Conservation (phyloP, 805 yeast genomes). For the Saturnispora kantuleensis region DNA sequence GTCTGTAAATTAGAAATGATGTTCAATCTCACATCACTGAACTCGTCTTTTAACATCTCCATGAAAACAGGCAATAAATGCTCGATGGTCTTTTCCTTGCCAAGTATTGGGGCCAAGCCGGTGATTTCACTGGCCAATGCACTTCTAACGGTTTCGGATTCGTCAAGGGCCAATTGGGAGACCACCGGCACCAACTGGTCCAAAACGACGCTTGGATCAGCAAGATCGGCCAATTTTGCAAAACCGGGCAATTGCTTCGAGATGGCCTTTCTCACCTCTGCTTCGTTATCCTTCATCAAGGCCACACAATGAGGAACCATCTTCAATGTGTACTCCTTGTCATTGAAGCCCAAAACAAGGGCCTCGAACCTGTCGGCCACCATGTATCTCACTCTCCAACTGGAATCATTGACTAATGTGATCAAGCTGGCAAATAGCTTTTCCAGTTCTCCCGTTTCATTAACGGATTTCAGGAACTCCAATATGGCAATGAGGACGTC, state of each 20-base stretch:
- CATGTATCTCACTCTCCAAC: slow-evolving; percentile 98
- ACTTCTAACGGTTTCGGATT: slow-evolving; percentile 86
- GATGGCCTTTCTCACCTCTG: slow-evolving; percentile 92
- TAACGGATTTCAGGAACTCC: slow-evolving; percentile 49
- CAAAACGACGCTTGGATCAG: slow-evolving; percentile 41
- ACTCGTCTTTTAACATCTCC: slow-evolving; percentile 92
- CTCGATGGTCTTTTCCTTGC: slow-evolving; percentile 75
- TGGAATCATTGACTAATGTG: slow-evolving; percentile 71
- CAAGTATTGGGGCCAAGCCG: slow-evolving; percentile 74
- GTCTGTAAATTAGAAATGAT: slow-evolving; percentile 85
- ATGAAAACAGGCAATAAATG: slow-evolving; percentile 78
- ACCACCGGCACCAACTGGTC: slow-evolving; percentile 74
- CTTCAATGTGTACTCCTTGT: slow-evolving; percentile 45
- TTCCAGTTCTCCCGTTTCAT: slow-evolving; percentile 49
- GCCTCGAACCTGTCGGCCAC: slow-evolving; percentile 88
- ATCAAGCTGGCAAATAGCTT: slow-evolving; percentile 58
- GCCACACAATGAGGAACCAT: slow-evolving; percentile 63
- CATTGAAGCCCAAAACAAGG: slow-evolving; percentile 56
- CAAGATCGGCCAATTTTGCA: slow-evolving; percentile 37
- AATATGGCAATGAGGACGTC: slow-evolving; percentile 81
- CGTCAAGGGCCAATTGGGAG: slow-evolving; percentile 76
- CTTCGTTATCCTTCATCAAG: slow-evolving; percentile 85
- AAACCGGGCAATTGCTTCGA: slow-evolving; percentile 84
- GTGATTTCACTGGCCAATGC: slow-evolving; percentile 86
- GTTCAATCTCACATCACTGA: slow-evolving; percentile 90